phyloP scores from a whole-genome alignment of 2,329 filamentous ascomycete species.

The Ceratocystis destructans region DNA sequence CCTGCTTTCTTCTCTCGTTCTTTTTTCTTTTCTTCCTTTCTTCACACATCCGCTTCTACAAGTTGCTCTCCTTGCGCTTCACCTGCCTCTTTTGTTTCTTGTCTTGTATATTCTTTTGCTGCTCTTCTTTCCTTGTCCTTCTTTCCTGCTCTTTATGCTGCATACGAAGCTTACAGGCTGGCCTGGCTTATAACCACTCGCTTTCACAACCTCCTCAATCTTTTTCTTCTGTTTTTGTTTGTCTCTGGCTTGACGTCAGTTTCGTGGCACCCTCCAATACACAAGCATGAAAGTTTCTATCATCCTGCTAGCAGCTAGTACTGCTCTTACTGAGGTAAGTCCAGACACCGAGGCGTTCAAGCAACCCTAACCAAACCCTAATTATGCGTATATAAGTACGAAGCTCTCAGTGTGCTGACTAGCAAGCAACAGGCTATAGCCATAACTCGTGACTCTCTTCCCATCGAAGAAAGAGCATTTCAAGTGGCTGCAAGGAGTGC shows the following conservation, averaged over 20 bases:
- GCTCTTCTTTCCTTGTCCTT: background rate
- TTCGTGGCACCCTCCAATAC: background rate
- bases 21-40: background rate
- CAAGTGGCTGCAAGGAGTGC: background rate
- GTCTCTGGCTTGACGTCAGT: conserved; percentile 11
- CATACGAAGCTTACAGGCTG: conserved; percentile 12
- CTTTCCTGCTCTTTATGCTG: conserved; percentile 1
- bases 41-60: background rate
- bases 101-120: background rate
- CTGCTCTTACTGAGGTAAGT: conserved; percentile 13
- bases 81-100: background rate
- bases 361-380: background rate
- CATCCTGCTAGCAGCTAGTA: conserved; percentile 11
- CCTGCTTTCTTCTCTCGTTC: background rate
- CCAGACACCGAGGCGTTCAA: too few relatives aligned
- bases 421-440: conserved; percentile 7
- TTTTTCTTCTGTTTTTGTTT: conserved; percentile 19
- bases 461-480: background rate
- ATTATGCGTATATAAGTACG: background rate
- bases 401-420: background rate
- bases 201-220: conserved; percentile 20
- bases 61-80: background rate
- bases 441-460: background rate
- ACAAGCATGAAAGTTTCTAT: conserved; percentile 12
- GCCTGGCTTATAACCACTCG: conserved; percentile 17